Conservation (phyloP, 2,329 filamentous ascomycete genomes). For the Stagonosporopsis rhizophila region DNA sequence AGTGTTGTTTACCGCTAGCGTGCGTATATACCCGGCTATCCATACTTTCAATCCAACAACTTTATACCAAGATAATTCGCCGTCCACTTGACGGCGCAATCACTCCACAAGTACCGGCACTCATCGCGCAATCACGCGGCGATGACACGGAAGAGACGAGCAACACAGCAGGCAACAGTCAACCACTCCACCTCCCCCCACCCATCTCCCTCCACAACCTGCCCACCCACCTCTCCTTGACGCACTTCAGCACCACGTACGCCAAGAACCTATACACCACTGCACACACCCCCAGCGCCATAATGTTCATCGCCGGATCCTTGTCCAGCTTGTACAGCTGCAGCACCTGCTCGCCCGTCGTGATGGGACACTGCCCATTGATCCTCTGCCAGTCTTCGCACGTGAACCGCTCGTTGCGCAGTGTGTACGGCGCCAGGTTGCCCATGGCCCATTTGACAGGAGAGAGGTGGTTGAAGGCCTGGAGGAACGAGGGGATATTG, state of each 20-base stretch:
- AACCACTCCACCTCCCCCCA: slow-evolving; percentile 7
- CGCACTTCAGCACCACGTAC: slow-evolving; percentile 63
- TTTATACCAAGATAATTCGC: too few relatives aligned
- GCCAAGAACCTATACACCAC: slow-evolving; percentile 71
- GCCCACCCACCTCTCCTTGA: slow-evolving; percentile 60
- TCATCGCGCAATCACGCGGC: too few relatives aligned
- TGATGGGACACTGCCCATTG: slow-evolving; percentile 68
- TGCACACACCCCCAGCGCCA: slow-evolving; percentile 68
- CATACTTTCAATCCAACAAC: too few relatives aligned
- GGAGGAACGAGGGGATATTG: slow-evolving; percentile 70
- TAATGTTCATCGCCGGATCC: slow-evolving; percentile 66
- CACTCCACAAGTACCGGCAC: too few relatives aligned
- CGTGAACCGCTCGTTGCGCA: slow-evolving; percentile 67
- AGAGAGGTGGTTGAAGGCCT: slow-evolving; percentile 73
- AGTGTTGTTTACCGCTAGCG: too few relatives aligned
- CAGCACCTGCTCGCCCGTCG: slow-evolving; percentile 71
- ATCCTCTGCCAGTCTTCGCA: slow-evolving; percentile 68
- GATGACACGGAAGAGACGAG: too few relatives aligned
- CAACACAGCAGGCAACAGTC: too few relatives aligned
- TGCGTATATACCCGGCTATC: too few relatives aligned
- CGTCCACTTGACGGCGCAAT: too few relatives aligned
- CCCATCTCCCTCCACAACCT: slow-evolving; percentile 38
- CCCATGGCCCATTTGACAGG: slow-evolving; percentile 74
- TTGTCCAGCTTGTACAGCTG: slow-evolving; percentile 71
- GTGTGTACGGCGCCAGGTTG: slow-evolving; percentile 70